Evolutionary conservation across 306 rosid species (phyloP), one percentile per base, ranked within the genome.

Genomic region (Ceratonia siliqua): DNA sequence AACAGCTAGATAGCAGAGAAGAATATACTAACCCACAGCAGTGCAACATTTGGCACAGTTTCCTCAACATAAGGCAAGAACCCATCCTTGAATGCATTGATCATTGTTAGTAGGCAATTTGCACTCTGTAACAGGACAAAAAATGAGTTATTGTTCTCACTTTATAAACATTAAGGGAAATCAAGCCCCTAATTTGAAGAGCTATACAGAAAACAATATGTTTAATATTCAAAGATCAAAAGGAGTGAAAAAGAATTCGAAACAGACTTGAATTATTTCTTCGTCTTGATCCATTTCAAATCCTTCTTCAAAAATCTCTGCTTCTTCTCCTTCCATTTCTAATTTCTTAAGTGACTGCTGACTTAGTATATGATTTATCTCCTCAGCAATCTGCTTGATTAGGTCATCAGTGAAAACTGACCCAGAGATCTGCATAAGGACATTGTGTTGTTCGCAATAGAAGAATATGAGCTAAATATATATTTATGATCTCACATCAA

Each of bases 261-360:
- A 14, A 59, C 46, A 61, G 35, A 80, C 84, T 58, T n/a, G 54
- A 74, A 68, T 30, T 32, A 71, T 15, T n/a, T 74, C 68, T 54
- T 68, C 68, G 25, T 20, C 61, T 42, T 41, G 68, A 12, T 35
- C 25, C 66, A 17, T 8, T 68, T 15, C 18, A 20, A 21, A 17
- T 38, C 5, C 42, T 36, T 8, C 14, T 17, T 45, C 36, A 9
- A 39, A 48, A 56, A 11, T 12, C 54, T 24, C 53, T 18, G 2
- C 65, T 53, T 25, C 62, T 46, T 73, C 32, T 32, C 12, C 48
- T 32, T 54, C 58, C 17, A 17, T 3, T 38, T 30, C 48, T 25
- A 68, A 12, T 1, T 28, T 28, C 35, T 20, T 20, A 50, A 18
- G 7, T 25, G 68, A 30, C 22, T 6, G 6, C 57, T n/a, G 10